Evolutionary conservation across 148 eudicot genomes (phyloP).

Genomic region (Fagopyrum tataricum): DNA sequence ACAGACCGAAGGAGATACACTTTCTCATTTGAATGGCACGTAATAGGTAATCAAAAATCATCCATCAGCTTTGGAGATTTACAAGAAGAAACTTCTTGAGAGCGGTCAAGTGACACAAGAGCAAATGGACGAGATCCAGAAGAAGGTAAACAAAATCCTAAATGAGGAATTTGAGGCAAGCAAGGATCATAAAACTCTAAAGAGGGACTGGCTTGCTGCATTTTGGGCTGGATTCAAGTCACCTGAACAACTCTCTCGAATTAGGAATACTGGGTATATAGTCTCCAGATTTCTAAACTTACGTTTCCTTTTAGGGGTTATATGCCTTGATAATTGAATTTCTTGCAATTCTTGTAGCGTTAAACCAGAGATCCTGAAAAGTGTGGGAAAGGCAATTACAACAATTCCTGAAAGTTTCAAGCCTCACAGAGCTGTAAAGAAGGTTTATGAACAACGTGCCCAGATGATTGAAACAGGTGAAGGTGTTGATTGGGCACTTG

Average conservation of each 20-base stretch:
- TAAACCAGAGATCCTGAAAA: slow-evolving; percentile 79
- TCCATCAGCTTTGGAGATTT: slow-evolving; percentile 72
- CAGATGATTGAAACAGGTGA: slow-evolving; percentile 93
- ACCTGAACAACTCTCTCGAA: slow-evolving; percentile 79
- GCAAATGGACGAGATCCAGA: slow-evolving; percentile 58
- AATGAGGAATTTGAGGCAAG: slow-evolving; percentile 87
- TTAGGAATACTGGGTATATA: slow-evolving; percentile 79
- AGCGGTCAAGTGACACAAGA: slow-evolving; percentile 61
- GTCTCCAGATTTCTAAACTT: neutral
- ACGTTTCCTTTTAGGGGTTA: neutral
- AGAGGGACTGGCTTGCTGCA: slow-evolving; percentile 92
- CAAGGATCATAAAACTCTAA: slow-evolving; percentile 63
- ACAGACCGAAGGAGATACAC: neutral
- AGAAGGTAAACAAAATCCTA: slow-evolving; percentile 60
- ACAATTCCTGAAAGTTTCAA: slow-evolving; percentile 68
- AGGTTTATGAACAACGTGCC: slow-evolving; percentile 61
- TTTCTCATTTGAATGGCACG: neutral
- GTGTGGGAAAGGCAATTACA: slow-evolving; percentile 85
- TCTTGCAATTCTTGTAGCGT: slow-evolving; percentile 46
- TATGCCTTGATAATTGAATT: neutral
- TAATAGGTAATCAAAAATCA: slow-evolving; percentile 66
- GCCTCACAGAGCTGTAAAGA: slow-evolving; percentile 91
- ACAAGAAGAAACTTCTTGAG: slow-evolving; percentile 66
- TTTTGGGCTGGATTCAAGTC: slow-evolving; percentile 86
- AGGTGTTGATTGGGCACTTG: slow-evolving; percentile 94